phyloP scores from a whole-genome alignment of 495 filamentous ascomycete genomes.

The Penicillium mononematosum region DNA sequence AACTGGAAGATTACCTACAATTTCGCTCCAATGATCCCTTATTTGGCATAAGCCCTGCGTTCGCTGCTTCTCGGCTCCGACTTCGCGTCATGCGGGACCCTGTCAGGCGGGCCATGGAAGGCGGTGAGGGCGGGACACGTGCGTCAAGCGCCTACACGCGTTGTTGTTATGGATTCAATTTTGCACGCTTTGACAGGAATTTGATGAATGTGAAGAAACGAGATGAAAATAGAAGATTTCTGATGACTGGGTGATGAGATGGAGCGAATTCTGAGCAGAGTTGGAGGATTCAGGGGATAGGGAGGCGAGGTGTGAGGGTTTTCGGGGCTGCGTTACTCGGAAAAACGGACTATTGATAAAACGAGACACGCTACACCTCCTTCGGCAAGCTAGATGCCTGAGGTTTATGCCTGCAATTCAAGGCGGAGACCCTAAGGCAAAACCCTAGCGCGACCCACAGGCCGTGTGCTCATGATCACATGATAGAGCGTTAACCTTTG shows the following conservation, averaged over 20 bases:
- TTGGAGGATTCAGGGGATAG: neutral
- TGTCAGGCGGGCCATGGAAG: slow-evolving; percentile 19
- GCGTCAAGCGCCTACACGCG: neutral
- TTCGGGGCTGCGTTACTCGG: slow-evolving; percentile 4
- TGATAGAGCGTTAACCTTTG: no score
- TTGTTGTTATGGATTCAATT: neutral
- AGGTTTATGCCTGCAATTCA: neutral
- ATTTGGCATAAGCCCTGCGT: slow-evolving; percentile 6
- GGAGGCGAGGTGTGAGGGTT: slow-evolving; percentile 4
- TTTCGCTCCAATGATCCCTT: neutral
- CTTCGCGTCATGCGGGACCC: slow-evolving; percentile 27
- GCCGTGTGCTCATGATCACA: no score
- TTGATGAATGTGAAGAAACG: neutral
- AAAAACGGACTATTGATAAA: neutral
- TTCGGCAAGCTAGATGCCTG: neutral
- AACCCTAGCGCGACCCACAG: neutral
- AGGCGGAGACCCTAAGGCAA: neutral
- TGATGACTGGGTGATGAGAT: no score
- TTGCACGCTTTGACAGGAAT: neutral
- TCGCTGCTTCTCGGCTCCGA: slow-evolving; percentile 25
- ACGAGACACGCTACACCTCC: neutral
- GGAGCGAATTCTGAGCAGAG: neutral
- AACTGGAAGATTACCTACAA: neutral
- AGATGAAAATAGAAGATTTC: neutral
- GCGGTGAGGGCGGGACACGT: slow-evolving; percentile 14